phyloP scores from a whole-genome alignment of 805 yeast species.

The Suhomyces vadensis region DNA sequence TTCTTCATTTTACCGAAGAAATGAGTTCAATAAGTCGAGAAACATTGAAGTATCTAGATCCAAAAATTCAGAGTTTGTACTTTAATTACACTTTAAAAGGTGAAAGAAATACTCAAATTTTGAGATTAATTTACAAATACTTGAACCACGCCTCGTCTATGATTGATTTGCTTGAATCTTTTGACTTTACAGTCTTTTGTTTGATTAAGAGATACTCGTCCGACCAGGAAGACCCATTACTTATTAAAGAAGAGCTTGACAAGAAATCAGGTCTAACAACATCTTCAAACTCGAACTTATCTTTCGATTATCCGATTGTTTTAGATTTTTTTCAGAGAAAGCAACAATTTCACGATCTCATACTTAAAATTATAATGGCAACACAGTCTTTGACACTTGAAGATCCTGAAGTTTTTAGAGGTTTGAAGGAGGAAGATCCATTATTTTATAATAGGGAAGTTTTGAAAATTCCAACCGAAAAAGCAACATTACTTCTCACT shows the following conservation, averaged over 20 bases:
- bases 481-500: slow-evolving; percentile 49
- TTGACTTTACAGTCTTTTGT: slow-evolving; percentile 60
- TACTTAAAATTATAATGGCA: slow-evolving; percentile 60
- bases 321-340: slow-evolving; percentile 76
- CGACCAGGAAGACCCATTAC: slow-evolving; percentile 17
- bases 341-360: slow-evolving; percentile 65
- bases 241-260: slow-evolving; percentile 9
- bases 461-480: slow-evolving; percentile 45
- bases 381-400: slow-evolving; percentile 68
- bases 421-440: slow-evolving; percentile 58
- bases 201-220: slow-evolving; percentile 36
- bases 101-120: slow-evolving; percentile 53
- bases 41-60: slow-evolving; percentile 41
- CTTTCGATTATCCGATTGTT: slow-evolving; percentile 51
- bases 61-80: slow-evolving; percentile 34
- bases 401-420: slow-evolving; percentile 74
- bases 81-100: slow-evolving; percentile 34
- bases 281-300: slow-evolving; percentile 22
- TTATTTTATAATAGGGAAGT: slow-evolving; percentile 41
- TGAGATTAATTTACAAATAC: slow-evolving; percentile 54
- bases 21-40: slow-evolving; percentile 42
- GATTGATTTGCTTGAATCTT: slow-evolving; percentile 56
- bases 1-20: slow-evolving; percentile 39
- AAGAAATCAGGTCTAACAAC: slow-evolving; percentile 6
- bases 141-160: slow-evolving; percentile 50